Base-by-base conservation (phyloP, 2,329 filamentous ascomycete species). In the Aspergillus sp. region DNA sequence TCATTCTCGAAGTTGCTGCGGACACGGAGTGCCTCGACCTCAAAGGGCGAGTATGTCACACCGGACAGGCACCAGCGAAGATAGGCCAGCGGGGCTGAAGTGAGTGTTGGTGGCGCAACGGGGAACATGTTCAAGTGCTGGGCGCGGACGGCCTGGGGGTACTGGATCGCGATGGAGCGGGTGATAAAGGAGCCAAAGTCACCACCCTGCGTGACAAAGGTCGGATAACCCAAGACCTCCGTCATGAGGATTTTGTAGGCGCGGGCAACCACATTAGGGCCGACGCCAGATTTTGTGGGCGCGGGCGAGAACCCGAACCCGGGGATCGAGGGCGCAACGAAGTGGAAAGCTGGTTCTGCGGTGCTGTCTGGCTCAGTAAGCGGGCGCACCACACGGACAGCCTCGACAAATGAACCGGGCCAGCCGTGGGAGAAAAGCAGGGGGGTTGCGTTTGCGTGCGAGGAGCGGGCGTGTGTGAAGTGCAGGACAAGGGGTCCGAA, bases 391-490 rank as follows among this genome's bases (percentile, higher is more conserved):
- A 74, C 60, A 15, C 64, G 63, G 5, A 60, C 41, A 36, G 71
- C 71, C 55, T 75, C 73, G 11, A 72, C 56, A 50, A 75, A 72
- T 8, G 63, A 68, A 11, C 73, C 72, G 4, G 72, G 73, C 73
- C 72, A 74, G 48, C 72, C 72, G 54, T 75, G 72, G 17, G 64
- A 65, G 56, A 72, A 73, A 2, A 72, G 64, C 15, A 75, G 65
- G 2, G 72, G 72, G 11, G 72, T 67, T 4, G 75, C 74, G 45
- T 74, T 69, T 12, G 50, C 13, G 5, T 47, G 51, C 20, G 43
- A 9, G 15, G 62, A 64, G 18, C 30, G 51, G 11, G 58, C 49
- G 47, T 69, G 67, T 8, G 63, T 55, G 45, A 63, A 69, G 56
- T 70, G 68, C 5, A 70, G 41, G 4, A 57, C 54, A 3, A 57